These are phyloP conservation scores for Penicillium coprophilum DNA, from an alignment of 495 filamentous ascomycete genomes.

Conservation along the genomic window DNA sequence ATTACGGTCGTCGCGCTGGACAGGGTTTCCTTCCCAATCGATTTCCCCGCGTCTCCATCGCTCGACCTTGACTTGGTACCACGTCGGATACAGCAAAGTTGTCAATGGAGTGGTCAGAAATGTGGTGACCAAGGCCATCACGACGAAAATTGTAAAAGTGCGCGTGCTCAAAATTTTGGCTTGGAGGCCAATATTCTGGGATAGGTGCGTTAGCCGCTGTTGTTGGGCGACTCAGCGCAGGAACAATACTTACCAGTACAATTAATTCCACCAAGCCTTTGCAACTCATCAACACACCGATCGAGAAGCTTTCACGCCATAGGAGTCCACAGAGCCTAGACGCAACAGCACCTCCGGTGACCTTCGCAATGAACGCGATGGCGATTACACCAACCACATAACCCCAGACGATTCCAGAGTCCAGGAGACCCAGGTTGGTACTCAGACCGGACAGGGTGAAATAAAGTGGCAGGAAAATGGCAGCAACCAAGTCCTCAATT, in stretches of 20 bases:
- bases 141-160: slow-evolving; percentile 98
- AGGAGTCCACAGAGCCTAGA: slow-evolving; percentile 74
- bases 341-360: slow-evolving; percentile 80
- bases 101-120: slow-evolving; percentile 88
- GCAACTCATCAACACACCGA: slow-evolving; percentile 95
- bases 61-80: slow-evolving; percentile 88
- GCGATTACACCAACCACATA: slow-evolving; percentile 85
- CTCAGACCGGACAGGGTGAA: slow-evolving; percentile 90
- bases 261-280: slow-evolving; percentile 96
- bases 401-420: slow-evolving; percentile 83
- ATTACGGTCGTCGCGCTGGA: slow-evolving; percentile 40
- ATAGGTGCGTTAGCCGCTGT: background rate
- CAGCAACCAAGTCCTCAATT: slow-evolving; percentile 86
- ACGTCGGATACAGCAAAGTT: slow-evolving; percentile 73
- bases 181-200: slow-evolving; percentile 90
- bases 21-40: slow-evolving; percentile 79
- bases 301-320: slow-evolving; percentile 91
- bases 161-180: slow-evolving; percentile 81
- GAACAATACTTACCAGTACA: slow-evolving; percentile 67
- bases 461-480: slow-evolving; percentile 91
- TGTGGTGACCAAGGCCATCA: slow-evolving; percentile 93
- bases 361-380: slow-evolving; percentile 83
- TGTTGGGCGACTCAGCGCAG: background rate
- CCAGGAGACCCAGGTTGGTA: slow-evolving; percentile 83
- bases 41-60: slow-evolving; percentile 91